phyloP scores from a whole-genome alignment of 2,329 filamentous ascomycete species.

The Anisogramma anomala region DNA sequence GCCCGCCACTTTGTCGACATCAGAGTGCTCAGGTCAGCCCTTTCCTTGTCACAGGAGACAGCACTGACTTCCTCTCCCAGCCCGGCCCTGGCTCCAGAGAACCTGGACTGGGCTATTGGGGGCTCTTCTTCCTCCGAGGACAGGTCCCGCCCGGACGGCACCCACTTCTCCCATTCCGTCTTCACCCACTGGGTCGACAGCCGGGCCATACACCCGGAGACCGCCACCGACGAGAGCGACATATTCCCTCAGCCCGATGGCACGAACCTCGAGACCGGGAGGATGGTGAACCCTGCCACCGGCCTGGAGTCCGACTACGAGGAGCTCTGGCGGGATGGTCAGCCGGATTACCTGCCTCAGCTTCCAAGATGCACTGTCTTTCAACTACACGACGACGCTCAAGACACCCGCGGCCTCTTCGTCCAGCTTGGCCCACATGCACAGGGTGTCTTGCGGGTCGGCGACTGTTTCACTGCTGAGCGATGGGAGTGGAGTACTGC shows the following conservation, averaged over 20 bases:
- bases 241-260: conserved; percentile 35
- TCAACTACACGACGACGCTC: conserved; percentile 23
- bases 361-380: conserved; percentile 26
- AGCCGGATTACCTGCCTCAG: conserved; percentile 21
- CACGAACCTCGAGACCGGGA: conserved; percentile 43
- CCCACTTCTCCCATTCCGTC: conserved; percentile 24
- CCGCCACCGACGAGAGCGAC: conserved; percentile 42
- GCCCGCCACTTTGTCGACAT: conserved; percentile 48
- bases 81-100: conserved; percentile 11
- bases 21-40: conserved; percentile 30
- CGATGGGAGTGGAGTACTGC: conserved; percentile 38
- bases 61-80: background rate
- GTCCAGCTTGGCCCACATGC: conserved; percentile 41
- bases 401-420: conserved; percentile 34
- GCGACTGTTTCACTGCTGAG: conserved; percentile 35
- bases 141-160: conserved; percentile 19
- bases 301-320: conserved; percentile 45
- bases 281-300: conserved; percentile 47
- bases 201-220: conserved; percentile 28
- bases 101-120: conserved; percentile 56
- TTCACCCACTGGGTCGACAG: conserved; percentile 54
- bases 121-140: conserved; percentile 36
- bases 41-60: background rate
- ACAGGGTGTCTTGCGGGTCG: conserved; percentile 43
- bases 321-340: conserved; percentile 50